Base-by-base conservation (phyloP, 108 stramenopile genomes). In the Stephanodiscus minutulus region DNA sequence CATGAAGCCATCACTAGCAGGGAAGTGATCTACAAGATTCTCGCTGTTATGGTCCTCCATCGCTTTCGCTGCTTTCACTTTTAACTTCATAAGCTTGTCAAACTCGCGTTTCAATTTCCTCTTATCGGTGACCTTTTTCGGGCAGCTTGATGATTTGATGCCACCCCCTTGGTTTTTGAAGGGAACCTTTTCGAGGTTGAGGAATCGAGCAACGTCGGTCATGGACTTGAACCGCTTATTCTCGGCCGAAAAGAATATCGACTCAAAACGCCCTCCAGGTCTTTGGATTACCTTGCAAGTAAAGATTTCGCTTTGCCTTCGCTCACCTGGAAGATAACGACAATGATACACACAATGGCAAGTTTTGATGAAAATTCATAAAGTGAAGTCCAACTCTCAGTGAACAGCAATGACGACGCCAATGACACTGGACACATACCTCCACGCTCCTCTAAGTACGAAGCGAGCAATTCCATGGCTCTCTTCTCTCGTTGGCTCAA, bases 211-310 rank as follows among this genome's bases (percentile, higher is more conserved):
- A 31, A 93, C 88, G 47, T 91, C 92, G 18, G 86, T 57, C 88
- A 93, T 90, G 65, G 89, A 88, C 25, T 88, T 88, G 67, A 89
- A 93, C 24, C 89, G 78, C 35, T 86, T 75, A 8, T 84, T 83
- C 25, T 86, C 76, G 28, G 72, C 81, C 21, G 83, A 85, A 75
- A 77, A 91, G 66, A 85, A 93, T 61, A 85, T 85, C 12, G 80
- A 77, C 50, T 92, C 89, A 77, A 72, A 92, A 59, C 86, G 76
- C n/a, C 87, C 85, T 57, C 86, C 79, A 3, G 83, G 78, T 62
- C 83, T 47, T 76, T 76, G 79, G 17, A 70, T 43, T 28, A 74
- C 74, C 63, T 76, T 76, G 39, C 74, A 76, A 15, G 74, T 62
- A 56, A 81, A 81, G 54, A 54, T 70, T 27, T 71, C 49, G 47